A percentile compares a stretch with the other conserved stretches of the same genome.
Evolutionary conservation across 257 asterid genomes (phyloP).

Genomic region (Schizonepeta tenuifolia): DNA sequence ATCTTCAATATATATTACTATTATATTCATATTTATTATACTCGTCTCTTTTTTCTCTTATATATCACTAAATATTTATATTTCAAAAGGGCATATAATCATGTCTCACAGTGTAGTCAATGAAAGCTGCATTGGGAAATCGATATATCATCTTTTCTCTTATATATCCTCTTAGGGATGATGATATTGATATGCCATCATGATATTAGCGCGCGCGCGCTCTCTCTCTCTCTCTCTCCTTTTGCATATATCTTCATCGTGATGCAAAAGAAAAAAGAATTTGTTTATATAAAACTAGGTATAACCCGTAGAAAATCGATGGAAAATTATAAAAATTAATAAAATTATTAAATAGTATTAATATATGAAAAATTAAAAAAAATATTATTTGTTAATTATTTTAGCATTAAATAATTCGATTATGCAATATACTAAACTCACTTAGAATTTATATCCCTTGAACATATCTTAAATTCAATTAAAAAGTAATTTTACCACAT

Average conservation of each 20-base stretch:
- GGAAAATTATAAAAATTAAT: too few relatives aligned
- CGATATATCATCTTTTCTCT: slow-evolving; percentile 30
- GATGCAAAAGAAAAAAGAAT: not conserved
- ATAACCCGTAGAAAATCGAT: too few relatives aligned
- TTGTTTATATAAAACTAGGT: too few relatives aligned
- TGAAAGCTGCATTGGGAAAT: slow-evolving; percentile 51
- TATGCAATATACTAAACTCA: too few relatives aligned
- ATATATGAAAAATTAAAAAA: too few relatives aligned
- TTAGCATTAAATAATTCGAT: too few relatives aligned
- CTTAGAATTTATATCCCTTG: too few relatives aligned
- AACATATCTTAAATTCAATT: too few relatives aligned
- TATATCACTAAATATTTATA: not conserved
- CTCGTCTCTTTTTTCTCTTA: not conserved
- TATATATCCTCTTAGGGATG: slow-evolving; percentile 27
- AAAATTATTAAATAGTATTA: too few relatives aligned
- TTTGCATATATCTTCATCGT: not conserved
- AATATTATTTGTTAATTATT: too few relatives aligned
- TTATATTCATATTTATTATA: not conserved
- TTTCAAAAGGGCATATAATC: slow-evolving; percentile 30
- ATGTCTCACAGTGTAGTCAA: slow-evolving; percentile 51
- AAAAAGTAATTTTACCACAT: too few relatives aligned
- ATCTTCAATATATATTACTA: too few relatives aligned
- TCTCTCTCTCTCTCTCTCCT: not conserved
- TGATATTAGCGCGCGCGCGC: not conserved
- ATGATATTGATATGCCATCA: slow-evolving; percentile 25